phyloP scores from a whole-genome alignment of 2,329 filamentous ascomycete species.

The Aspergillus intermedius region DNA sequence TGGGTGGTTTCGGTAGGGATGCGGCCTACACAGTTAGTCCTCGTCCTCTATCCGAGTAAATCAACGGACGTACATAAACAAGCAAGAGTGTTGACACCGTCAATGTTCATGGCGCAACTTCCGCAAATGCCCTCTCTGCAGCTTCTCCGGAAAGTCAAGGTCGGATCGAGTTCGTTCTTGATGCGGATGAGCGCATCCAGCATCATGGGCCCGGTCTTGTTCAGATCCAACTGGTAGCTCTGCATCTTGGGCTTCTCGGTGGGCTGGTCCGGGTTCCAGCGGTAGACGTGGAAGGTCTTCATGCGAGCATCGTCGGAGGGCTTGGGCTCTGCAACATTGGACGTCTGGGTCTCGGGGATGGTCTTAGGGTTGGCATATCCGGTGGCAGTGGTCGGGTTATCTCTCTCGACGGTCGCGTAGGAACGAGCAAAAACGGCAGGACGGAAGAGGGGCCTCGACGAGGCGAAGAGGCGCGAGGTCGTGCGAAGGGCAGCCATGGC shows the following conservation, averaged over 20 bases:
- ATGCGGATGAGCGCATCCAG: constrained; percentile 93
- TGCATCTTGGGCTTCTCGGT: constrained; percentile 93
- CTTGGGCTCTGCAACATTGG: constrained; percentile 57
- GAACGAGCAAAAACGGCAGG: constrained; percentile 36
- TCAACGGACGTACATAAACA: constrained; percentile 67
- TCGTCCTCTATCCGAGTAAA: constrained; percentile 1
- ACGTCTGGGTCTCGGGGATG: constrained; percentile 48
- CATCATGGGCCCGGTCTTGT: constrained; percentile 99
- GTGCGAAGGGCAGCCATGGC: constrained; percentile 46
- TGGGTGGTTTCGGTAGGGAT: constrained; percentile 76
- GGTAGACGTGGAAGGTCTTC: constrained; percentile 98
- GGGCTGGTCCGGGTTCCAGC: constrained; percentile 93
- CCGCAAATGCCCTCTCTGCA: constrained; percentile 98
- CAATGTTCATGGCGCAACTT: constrained; percentile 99
- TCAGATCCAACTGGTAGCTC: constrained; percentile 87
- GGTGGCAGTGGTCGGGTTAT: constrained; percentile 21
- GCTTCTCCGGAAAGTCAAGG: constrained; percentile 88
- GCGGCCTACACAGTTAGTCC: constrained; percentile 57
- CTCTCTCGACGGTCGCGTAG: constrained; percentile 43
- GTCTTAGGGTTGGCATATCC: constrained; percentile 25
- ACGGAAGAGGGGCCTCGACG: constrained; percentile 38
- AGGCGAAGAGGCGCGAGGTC: constrained; percentile 40
- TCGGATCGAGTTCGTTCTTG: constrained; percentile 98
- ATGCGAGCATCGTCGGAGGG: constrained; percentile 53
- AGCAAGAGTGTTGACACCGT: constrained; percentile 94